A percentile compares a stretch with the other conserved stretches of the same genome.
Conservation (phyloP, 2,329 filamentous ascomycete genomes). For the Neofusicoccum umdonicola region DNA sequence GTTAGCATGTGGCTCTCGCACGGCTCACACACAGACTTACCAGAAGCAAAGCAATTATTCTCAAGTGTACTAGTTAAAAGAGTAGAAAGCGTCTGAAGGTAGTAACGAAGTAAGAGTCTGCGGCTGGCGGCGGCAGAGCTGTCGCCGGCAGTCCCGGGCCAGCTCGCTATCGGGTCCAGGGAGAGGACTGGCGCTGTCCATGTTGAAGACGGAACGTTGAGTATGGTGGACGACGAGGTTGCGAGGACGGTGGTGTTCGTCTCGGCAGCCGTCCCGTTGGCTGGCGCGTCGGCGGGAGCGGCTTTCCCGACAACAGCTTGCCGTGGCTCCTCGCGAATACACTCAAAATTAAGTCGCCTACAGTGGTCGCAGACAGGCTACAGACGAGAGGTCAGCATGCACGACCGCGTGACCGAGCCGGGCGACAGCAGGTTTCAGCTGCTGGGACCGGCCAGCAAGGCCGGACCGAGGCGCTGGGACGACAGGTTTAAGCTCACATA, state of each 20-base stretch:
- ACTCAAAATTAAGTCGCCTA: constrained; percentile 17
- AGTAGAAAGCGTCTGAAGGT: constrained; percentile 16
- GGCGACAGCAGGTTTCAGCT: too few relatives aligned
- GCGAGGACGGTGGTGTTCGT: constrained; percentile 6
- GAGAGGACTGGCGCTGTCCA: constrained; percentile 15
- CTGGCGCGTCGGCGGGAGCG: background rate
- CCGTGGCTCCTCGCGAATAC: constrained; percentile 16
- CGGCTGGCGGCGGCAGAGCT: constrained; percentile 1
- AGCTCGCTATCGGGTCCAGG: constrained; percentile 10
- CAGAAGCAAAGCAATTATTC: constrained; percentile 18
- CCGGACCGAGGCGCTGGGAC: too few relatives aligned
- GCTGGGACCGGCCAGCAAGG: too few relatives aligned
- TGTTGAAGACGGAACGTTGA: constrained; percentile 6
- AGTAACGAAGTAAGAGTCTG: constrained; percentile 12
- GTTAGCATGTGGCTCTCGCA: background rate
- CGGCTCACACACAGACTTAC: background rate
- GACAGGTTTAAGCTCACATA: background rate
- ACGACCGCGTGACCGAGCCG: background rate
- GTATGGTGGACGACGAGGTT: constrained; percentile 12
- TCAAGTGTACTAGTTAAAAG: constrained; percentile 16
- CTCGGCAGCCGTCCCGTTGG: background rate
- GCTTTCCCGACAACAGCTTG: background rate
- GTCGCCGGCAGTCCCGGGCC: constrained; percentile 7
- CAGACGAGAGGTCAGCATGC: background rate
- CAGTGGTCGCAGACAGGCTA: constrained; percentile 17